Base-by-base conservation (phyloP, 1,284 basidiomycete genomes). In the Irpex sp. region DNA sequence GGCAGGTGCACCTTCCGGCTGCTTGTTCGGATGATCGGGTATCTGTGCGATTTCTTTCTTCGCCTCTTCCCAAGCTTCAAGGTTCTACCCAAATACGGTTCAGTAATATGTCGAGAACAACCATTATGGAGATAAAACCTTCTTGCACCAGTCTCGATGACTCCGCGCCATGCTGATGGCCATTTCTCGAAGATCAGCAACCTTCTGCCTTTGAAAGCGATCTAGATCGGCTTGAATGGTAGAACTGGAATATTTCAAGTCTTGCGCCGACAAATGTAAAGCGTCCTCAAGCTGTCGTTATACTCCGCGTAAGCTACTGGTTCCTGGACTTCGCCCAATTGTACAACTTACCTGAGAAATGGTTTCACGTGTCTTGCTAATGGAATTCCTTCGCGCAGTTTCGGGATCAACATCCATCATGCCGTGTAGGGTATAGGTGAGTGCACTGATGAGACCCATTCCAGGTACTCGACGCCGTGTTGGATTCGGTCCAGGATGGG, bases 401-500 rank as follows among this genome's bases (percentile, higher is more conserved):
- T 98, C 97, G 0, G 97, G 96, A 78, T 99, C 97, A 5, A 94
- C 93, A 71, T 99, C 97, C 91, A 99, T 98, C 87, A 99, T 96
- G 8, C 94, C 94, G 71, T 97, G 95, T 64, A 99, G 77, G 21
- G 95, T 96, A 77, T 98, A 96, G 71, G 92, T 96, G 61, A 99
- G 81, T 5, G 97, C 97, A 71, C 89, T 96, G 51, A 99, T 74
- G 31, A 99, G 79, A 5, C 96, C 96, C 81, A 93, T 93, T 0
- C 93, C 92, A 59, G 90, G 88, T 9, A 86, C 79, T 65, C 85
- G 79, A 70, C 84, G 79, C 69, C 82, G 79, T 54, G 83, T 77
- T 61, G 88, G 88, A 69, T 81, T 91, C 4, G 89, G 86, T 6
- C 88, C 89, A 17, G 90, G 91, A 71, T 91, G 90, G 8, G 91